These are phyloP conservation scores for Gryganskiella cystojenkinii DNA, from an alignment of 192 early-diverging fungal species.

Conservation along the genomic window DNA sequence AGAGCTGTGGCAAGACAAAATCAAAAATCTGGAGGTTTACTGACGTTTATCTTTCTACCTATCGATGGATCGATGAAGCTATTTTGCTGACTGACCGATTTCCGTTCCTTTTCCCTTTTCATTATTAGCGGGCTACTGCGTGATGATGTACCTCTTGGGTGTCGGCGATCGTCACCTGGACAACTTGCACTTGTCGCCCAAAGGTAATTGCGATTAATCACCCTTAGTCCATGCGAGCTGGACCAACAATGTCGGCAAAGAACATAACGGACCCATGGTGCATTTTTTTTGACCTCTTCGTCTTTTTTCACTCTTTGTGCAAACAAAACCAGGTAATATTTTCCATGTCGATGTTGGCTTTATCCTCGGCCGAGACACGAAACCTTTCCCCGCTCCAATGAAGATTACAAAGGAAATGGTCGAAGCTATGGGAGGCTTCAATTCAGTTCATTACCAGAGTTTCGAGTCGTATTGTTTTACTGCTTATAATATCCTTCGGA, in stretches of 20 bases:
- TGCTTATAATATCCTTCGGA: conserved; percentile 93
- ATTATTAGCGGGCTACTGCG: conserved; percentile 94
- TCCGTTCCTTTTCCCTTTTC: conserved; percentile 1
- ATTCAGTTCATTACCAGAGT: conserved; percentile 87
- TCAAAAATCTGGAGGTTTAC: too few species aligned
- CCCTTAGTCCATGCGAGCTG: too few species aligned
- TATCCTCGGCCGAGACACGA: conserved; percentile 98
- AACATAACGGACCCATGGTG: too few species aligned
- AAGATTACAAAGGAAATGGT: conserved; percentile 99
- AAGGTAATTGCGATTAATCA: too few species aligned
- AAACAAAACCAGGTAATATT: conserved; percentile 86
- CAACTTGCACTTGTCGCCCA: conserved; percentile 89
- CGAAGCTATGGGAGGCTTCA: conserved; percentile 97
- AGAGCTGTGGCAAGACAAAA: conserved; percentile 85
- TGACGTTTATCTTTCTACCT: too few species aligned
- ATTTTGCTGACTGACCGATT: too few species aligned
- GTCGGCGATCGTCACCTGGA: conserved; percentile 99
- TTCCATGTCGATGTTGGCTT: conserved; percentile 99
- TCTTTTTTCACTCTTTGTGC: too few species aligned
- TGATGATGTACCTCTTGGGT: conserved; percentile 97
- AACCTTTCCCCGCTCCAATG: conserved; percentile 99
- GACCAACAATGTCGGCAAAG: too few species aligned
- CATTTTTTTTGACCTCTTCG: too few species aligned
- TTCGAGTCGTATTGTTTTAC: conserved; percentile 96
- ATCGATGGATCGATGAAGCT: too few species aligned